Conservation (phyloP, 169 alveolate genomes). For the Plasmodium gallinaceum region DNA sequence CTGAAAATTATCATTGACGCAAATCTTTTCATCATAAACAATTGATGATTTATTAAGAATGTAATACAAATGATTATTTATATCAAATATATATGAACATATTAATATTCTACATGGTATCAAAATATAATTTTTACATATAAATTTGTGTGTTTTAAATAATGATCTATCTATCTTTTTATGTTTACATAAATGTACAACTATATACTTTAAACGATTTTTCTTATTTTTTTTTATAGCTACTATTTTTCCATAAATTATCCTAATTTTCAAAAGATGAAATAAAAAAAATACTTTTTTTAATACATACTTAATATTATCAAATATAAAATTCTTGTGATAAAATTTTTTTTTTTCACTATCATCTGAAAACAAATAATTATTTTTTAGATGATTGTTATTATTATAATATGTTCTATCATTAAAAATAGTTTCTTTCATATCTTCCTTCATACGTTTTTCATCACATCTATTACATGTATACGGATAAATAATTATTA, state of each 20-base stretch:
- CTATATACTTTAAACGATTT: slow-evolving; percentile 14
- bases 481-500: slow-evolving; percentile 52
- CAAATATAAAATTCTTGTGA: slow-evolving; percentile 31
- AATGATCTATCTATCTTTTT: slow-evolving; percentile 20
- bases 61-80: slow-evolving; percentile 48
- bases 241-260: slow-evolving; percentile 49
- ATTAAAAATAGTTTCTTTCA: slow-evolving; percentile 7
- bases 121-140: slow-evolving; percentile 16
- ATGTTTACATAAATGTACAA: slow-evolving; percentile 53
- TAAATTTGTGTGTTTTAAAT: slow-evolving; percentile 1
- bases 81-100: slow-evolving; percentile 38
- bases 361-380: slow-evolving; percentile 32
- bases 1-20: slow-evolving; percentile 62
- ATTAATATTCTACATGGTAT: slow-evolving; percentile 44
- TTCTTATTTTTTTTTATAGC: slow-evolving; percentile 49
- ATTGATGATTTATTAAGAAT: slow-evolving; percentile 58
- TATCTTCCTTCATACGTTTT: neutral
- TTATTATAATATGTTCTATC: slow-evolving; percentile 38
- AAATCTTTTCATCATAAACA: slow-evolving; percentile 44
- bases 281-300: slow-evolving; percentile 42
- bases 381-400: slow-evolving; percentile 20
- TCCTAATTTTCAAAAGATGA: slow-evolving; percentile 50
- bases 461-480: slow-evolving; percentile 28
- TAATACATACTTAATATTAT: slow-evolving; percentile 29
- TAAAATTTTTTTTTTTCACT: slow-evolving; percentile 13